Conservation (phyloP, 345 rosid genomes). For the Rhodomyrtus tomentosa region DNA sequence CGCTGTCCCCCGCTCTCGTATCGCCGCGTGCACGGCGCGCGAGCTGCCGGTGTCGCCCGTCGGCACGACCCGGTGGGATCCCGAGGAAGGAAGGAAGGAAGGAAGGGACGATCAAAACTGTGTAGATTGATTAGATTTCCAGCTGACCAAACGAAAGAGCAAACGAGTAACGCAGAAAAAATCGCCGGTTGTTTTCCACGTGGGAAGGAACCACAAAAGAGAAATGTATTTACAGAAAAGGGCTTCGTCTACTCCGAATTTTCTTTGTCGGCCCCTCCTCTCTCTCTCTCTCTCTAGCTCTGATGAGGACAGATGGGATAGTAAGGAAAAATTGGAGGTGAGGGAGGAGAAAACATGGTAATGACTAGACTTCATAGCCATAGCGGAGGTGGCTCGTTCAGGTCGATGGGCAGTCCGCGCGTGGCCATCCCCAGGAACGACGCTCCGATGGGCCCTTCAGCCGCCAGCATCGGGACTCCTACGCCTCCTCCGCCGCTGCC, state of each 20-base stretch:
- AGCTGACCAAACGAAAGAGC: background rate
- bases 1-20: no score
- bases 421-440: slow-evolving; percentile 35
- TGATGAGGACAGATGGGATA: no score
- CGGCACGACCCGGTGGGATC: background rate
- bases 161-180: background rate
- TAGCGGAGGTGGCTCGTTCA: slow-evolving; percentile 93
- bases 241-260: background rate
- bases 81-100: background rate
- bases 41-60: no score
- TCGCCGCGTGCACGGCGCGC: background rate
- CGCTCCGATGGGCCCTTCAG: slow-evolving; percentile 9
- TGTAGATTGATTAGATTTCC: background rate
- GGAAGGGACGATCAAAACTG: background rate
- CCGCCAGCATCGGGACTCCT: background rate
- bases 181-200: background rate
- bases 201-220: background rate
- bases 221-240: slow-evolving; percentile 1
- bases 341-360: background rate
- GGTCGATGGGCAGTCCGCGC: slow-evolving; percentile 79
- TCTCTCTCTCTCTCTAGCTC: background rate
- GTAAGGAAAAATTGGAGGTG: background rate
- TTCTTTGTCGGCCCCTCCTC: background rate
- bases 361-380: slow-evolving; percentile 37
- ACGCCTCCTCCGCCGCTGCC: background rate